These are phyloP conservation scores for Chlorella vulgaris DNA, from an alignment of 139 green algal genomes.

Conservation along the genomic window DNA sequence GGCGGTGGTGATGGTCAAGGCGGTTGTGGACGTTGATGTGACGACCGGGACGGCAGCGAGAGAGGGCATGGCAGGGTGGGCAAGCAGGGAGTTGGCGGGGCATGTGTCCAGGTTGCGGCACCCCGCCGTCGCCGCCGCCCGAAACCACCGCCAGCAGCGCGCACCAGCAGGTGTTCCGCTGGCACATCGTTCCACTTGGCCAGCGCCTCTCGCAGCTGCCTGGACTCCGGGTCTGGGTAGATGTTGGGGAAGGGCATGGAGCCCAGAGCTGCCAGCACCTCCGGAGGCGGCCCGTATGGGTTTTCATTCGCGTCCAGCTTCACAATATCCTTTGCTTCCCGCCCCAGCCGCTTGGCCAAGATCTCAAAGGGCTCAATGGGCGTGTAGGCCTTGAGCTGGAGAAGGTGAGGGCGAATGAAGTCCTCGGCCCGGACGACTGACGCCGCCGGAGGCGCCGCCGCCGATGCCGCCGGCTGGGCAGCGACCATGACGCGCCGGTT, in stretches of 20 bases:
- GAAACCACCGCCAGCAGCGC: too few relatives aligned
- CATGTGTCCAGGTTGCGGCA: too few relatives aligned
- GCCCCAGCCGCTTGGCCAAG: slow-evolving; percentile 79
- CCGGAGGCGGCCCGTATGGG: slow-evolving; percentile 96
- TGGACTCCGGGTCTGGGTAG: slow-evolving; percentile 96
- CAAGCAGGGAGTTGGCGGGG: not conserved
- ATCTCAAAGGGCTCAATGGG: slow-evolving; percentile 99
- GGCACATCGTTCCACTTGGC: slow-evolving; percentile 75
- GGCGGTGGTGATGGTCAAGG: too few relatives aligned
- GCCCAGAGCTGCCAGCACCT: slow-evolving; percentile 89
- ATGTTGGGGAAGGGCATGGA: slow-evolving; percentile 94
- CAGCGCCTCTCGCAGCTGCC: slow-evolving; percentile 79
- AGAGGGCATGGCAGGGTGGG: too few relatives aligned
- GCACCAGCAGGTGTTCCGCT: slow-evolving; percentile 91
- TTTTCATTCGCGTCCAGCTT: slow-evolving; percentile 99
- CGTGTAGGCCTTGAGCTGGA: slow-evolving; percentile 92
- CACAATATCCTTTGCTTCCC: slow-evolving; percentile 89
- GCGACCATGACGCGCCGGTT: not conserved
- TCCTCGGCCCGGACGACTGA: not conserved
- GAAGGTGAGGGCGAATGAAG: slow-evolving; percentile 92
- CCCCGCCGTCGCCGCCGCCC: too few relatives aligned
- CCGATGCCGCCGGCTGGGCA: not conserved
- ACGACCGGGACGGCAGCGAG: too few relatives aligned
- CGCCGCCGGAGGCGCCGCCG: not conserved
- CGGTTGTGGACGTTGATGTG: too few relatives aligned